These are phyloP conservation scores for Protea cynaroides DNA, from an alignment of 164 flowering plant species.

Conservation along the genomic window DNA sequence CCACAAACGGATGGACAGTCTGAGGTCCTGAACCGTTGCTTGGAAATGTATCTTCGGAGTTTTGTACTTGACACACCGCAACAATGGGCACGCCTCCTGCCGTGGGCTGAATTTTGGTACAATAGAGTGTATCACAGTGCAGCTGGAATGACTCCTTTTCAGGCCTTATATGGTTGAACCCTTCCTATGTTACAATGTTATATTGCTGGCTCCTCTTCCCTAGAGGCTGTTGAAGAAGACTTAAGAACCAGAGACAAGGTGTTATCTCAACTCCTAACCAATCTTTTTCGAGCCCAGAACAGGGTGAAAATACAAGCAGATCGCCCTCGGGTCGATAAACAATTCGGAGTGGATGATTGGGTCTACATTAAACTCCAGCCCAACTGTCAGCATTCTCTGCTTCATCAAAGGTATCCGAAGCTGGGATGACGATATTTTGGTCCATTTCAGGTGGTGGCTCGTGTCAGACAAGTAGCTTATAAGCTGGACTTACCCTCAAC, in stretches of 20 bases:
- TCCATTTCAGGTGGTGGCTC: too few species aligned
- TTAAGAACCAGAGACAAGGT: not conserved
- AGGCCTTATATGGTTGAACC: constrained; percentile 5
- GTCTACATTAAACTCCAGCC: too few species aligned
- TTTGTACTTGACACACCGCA: not conserved
- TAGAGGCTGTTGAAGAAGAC: not conserved
- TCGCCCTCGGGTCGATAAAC: too few species aligned
- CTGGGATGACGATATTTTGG: too few species aligned
- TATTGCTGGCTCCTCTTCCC: not conserved
- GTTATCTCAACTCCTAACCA: not conserved
- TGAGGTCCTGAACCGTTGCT: constrained; percentile 2
- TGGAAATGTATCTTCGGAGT: too few species aligned
- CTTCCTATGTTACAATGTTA: too few species aligned
- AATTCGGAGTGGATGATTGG: too few species aligned
- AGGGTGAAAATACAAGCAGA: not conserved
- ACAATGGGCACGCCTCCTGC: constrained; percentile 3
- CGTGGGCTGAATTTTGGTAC: constrained; percentile 14
- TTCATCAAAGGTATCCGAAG: too few species aligned
- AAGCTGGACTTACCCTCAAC: too few species aligned
- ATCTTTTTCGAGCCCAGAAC: not conserved
- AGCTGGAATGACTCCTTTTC: constrained; percentile 2
- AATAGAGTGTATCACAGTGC: constrained; percentile 5
- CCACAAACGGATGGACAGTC: constrained; percentile 10
- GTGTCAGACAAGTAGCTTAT: too few species aligned
- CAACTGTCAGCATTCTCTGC: too few species aligned